Conservation (phyloP, 306 rosid species). For the Castanea crenata region DNA sequence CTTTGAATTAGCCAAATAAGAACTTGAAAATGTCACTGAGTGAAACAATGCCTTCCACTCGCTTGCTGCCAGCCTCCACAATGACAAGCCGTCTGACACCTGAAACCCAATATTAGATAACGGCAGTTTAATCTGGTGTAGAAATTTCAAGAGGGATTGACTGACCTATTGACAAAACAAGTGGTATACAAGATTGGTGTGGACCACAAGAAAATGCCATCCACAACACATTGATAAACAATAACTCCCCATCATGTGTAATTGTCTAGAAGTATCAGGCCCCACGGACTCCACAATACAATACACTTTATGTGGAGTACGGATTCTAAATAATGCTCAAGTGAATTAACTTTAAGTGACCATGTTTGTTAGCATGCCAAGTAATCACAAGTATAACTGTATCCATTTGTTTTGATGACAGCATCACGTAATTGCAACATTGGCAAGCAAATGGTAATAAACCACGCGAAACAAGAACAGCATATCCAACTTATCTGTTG, state of each 20-base stretch:
- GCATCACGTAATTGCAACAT: not conserved
- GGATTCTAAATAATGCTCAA: not conserved
- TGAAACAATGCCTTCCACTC: slow-evolving; percentile 87
- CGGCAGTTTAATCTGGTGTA: not conserved
- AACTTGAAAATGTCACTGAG: slow-evolving; percentile 85
- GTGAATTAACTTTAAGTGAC: not conserved
- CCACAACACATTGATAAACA: not conserved
- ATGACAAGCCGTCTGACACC: slow-evolving; percentile 87
- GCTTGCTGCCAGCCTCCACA: slow-evolving; percentile 99
- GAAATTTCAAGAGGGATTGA: slow-evolving; percentile 9
- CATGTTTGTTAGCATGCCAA: not conserved
- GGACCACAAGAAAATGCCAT: not conserved
- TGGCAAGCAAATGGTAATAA: not conserved
- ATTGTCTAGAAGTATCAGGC: not conserved
- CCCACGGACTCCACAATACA: not conserved
- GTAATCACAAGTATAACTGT: not conserved
- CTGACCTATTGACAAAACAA: not conserved
- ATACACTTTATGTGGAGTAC: not conserved
- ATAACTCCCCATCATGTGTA: not conserved
- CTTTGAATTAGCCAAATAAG: slow-evolving; percentile 60
- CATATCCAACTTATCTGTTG: not conserved
- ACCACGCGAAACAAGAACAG: not conserved
- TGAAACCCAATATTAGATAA: slow-evolving; percentile 29
- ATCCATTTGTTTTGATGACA: not conserved
- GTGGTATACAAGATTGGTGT: not conserved